A percentile compares a stretch with the other conserved stretches of the same genome.
Evolutionary conservation across 768 basidiomycete species (phyloP).

Genomic region (Hygrophorus russula): DNA sequence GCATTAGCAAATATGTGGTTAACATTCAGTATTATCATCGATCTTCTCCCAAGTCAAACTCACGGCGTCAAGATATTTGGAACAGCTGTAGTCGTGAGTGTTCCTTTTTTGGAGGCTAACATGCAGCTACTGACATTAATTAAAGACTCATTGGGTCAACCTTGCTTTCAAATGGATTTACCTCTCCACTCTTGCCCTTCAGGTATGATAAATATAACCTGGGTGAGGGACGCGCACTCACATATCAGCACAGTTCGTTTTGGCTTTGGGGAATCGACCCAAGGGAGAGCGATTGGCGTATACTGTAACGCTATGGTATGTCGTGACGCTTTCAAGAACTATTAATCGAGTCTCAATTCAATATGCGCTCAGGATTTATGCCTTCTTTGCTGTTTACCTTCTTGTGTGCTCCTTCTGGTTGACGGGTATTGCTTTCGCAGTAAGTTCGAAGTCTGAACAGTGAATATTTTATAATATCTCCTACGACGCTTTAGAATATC

Average conservation of each 20-base stretch:
- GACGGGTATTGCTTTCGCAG: slow-evolving; percentile 70
- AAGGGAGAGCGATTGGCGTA: slow-evolving; percentile 62
- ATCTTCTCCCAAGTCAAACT: slow-evolving; percentile 51
- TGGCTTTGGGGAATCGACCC: slow-evolving; percentile 67
- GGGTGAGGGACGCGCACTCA: background rate
- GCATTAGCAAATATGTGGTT: slow-evolving; percentile 87
- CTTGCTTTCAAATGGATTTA: slow-evolving; percentile 78
- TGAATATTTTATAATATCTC: background rate
- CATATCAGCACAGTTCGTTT: slow-evolving; percentile 37
- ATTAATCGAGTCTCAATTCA: slow-evolving; percentile 6
- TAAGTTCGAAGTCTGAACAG: slow-evolving; percentile 20
- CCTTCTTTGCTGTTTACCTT: slow-evolving; percentile 72
- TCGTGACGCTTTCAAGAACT: slow-evolving; percentile 1
- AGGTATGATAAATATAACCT: slow-evolving; percentile 13
- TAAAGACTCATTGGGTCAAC: slow-evolving; percentile 85
- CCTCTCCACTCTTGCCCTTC: slow-evolving; percentile 73
- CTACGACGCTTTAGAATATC: slow-evolving; percentile 30
- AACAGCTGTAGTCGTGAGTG: slow-evolving; percentile 52
- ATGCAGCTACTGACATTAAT: slow-evolving; percentile 2
- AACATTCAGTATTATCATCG: slow-evolving; percentile 93
- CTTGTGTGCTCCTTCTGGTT: slow-evolving; percentile 81
- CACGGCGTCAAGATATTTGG: slow-evolving; percentile 57
- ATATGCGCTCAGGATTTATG: slow-evolving; percentile 53
- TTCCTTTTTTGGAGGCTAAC: background rate
- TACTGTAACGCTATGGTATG: slow-evolving; percentile 55